A percentile compares a stretch with the other conserved stretches of the same genome.
These are phyloP conservation scores for Crithidia brevicula DNA, from an alignment of 208 protist species.

Conservation along the genomic window DNA sequence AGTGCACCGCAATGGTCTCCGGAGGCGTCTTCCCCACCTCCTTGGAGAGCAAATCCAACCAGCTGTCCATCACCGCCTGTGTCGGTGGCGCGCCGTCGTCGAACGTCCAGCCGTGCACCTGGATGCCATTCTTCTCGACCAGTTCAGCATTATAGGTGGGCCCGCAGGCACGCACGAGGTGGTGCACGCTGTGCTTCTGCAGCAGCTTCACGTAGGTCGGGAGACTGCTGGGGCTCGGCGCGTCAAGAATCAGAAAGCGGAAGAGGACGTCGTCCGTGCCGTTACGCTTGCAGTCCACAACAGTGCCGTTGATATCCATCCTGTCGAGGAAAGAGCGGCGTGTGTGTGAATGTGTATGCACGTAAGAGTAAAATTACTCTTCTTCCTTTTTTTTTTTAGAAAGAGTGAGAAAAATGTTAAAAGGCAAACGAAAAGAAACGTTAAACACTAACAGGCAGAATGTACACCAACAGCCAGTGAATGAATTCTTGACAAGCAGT, in stretches of 20 bases:
- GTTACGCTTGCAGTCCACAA: conserved; percentile 80
- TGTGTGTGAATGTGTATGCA: no score
- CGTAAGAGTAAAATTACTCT: no score
- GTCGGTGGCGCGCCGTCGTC: conserved; percentile 93
- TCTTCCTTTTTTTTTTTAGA: no score
- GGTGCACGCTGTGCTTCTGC: conserved; percentile 70
- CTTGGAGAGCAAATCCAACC: conserved; percentile 77
- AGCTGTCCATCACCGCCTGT: conserved; percentile 70
- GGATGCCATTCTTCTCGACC: conserved; percentile 75
- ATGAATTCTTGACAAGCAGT: no score
- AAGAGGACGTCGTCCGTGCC: conserved; percentile 50
- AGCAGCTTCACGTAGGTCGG: conserved; percentile 90
- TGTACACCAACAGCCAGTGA: no score
- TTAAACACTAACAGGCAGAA: no score
- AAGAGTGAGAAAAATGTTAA: background rate
- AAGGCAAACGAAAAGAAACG: no score
- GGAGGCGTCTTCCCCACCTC: conserved; percentile 44
- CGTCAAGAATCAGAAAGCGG: conserved; percentile 88
- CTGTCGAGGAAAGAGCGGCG: background rate
- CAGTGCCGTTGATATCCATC: conserved; percentile 89
- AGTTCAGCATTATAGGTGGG: conserved; percentile 76
- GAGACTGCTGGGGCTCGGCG: conserved; percentile 83
- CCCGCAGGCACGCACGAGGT: conserved; percentile 89
- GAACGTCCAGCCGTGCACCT: conserved; percentile 89
- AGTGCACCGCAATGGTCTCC: conserved; percentile 88